Conservation (phyloP, 1,139 yeast genomes). For the Suzukiozyma palmioleophila region DNA sequence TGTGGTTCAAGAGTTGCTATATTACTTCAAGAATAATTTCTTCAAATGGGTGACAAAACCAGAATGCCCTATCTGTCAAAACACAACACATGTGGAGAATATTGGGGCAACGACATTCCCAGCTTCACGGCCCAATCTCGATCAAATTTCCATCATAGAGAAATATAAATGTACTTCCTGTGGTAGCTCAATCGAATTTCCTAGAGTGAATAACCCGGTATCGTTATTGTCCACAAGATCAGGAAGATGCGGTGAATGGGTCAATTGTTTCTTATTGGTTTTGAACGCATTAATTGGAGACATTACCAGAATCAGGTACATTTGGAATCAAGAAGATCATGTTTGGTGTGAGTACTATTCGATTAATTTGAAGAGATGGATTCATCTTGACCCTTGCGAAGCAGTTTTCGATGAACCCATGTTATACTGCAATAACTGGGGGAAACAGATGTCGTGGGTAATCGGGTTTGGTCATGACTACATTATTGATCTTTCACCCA, state of each 20-base stretch:
- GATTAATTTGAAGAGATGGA: slow-evolving; percentile 58
- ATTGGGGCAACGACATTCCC: slow-evolving; percentile 12
- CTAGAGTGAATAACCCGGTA: slow-evolving; percentile 69
- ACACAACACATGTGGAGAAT: slow-evolving; percentile 11
- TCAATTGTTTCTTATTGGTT: slow-evolving; percentile 71
- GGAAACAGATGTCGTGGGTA: slow-evolving; percentile 85
- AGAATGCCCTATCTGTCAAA: slow-evolving; percentile 52
- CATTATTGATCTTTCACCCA: slow-evolving; percentile 60
- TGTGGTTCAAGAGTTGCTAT: slow-evolving; percentile 61
- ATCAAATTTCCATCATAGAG: slow-evolving; percentile 44
- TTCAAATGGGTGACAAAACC: slow-evolving; percentile 83
- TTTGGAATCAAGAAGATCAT: slow-evolving; percentile 91
- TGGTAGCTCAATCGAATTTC: slow-evolving; percentile 48
- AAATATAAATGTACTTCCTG: slow-evolving; percentile 58
- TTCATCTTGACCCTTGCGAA: slow-evolving; percentile 89
- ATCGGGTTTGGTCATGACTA: slow-evolving; percentile 64
- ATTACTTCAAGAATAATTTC: slow-evolving; percentile 76
- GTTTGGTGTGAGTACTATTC: slow-evolving; percentile 95
- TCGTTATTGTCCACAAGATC: slow-evolving; percentile 54
- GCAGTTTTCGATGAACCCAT: slow-evolving; percentile 77
- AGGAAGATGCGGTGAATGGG: slow-evolving; percentile 98
- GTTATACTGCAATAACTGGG: slow-evolving; percentile 83
- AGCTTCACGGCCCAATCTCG: slow-evolving; percentile 23
- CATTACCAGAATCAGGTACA: slow-evolving; percentile 60
- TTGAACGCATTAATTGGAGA: slow-evolving; percentile 50